These are phyloP conservation scores for Davidsoniella neocaledoniae DNA, from an alignment of 2,329 filamentous ascomycete species.

Conservation along the genomic window DNA sequence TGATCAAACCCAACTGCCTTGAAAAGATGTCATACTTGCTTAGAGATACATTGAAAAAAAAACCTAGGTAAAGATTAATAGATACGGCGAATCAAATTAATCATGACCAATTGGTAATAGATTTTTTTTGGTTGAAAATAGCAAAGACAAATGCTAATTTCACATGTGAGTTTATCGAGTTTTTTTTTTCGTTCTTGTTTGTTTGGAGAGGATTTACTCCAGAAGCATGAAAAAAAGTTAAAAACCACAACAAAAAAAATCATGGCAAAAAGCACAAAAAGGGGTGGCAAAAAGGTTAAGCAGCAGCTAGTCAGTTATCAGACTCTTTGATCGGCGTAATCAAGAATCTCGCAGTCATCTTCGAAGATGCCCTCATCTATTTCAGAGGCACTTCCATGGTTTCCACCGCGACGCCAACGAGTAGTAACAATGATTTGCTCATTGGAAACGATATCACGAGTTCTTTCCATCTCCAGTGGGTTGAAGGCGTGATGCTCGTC, in stretches of 20 bases:
- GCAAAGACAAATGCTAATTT: no score
- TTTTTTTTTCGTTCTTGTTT: constrained; percentile 2
- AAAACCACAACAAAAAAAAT: background rate
- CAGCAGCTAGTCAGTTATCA: background rate
- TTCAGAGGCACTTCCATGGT: constrained; percentile 19
- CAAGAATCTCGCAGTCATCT: constrained; percentile 79
- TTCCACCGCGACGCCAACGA: constrained; percentile 40
- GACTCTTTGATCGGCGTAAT: constrained; percentile 56
- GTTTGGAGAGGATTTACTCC: background rate
- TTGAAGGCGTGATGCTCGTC: constrained; percentile 39
- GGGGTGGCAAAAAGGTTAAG: no score
- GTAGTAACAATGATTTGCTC: constrained; percentile 69
- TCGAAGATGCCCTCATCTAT: constrained; percentile 68
- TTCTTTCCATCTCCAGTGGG: constrained; percentile 30
- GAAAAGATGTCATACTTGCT: background rate
- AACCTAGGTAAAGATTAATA: background rate
- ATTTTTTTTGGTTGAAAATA: no score
- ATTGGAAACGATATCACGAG: no score
- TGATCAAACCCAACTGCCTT: background rate
- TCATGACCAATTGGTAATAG: no score
- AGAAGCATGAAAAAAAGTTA: background rate
- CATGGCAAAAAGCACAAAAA: no score
- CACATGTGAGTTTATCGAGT: background rate
- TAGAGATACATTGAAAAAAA: background rate
- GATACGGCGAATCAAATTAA: background rate